These are phyloP conservation scores for Sorghum bicolor DNA, from an alignment of 176 grass and related monocot genomes.

Conservation along the genomic window Sorghum_bicolor_NCBIv3 NC_012870.2:64735501-64736000, in stretches of 20 bases:
- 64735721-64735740: no score
- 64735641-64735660: no score
- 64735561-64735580: not conserved
- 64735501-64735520: not conserved
- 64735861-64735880: no score
- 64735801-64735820: no score
- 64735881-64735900: conserved; percentile 42
- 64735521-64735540: not conserved
- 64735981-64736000: conserved; percentile 74
- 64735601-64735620: not conserved
- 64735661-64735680: no score
- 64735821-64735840: no score
- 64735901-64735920: conserved; percentile 72
- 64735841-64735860: no score
- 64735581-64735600: not conserved
- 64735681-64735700: no score
- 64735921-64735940: conserved; percentile 81
- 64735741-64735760: no score
- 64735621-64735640: not conserved
- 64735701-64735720: no score
- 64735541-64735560: not conserved
- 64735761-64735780: no score
- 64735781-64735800: no score
- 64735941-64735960: conserved; percentile 67
- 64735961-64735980: conserved; percentile 74